Evolutionary conservation across 768 basidiomycete species (phyloP), one percentile per base, ranked within the genome.

Genomic region (Megacollybia marginata): DNA sequence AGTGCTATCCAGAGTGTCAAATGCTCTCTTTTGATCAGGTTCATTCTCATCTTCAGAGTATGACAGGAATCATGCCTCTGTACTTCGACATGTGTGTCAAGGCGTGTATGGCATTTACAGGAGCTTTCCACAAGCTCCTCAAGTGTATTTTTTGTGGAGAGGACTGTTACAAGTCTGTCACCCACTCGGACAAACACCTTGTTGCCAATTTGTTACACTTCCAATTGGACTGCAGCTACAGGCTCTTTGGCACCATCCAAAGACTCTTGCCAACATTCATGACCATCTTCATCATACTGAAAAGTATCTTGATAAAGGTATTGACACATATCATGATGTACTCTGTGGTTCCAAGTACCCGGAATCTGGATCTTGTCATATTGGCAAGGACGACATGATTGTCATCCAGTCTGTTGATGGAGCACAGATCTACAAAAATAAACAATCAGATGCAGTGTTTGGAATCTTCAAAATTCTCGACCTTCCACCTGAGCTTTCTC

Each of bases 381-480:
- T 63, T 31, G 44, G 44, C 5, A 33, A 49, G 2, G 13, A 55
- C 13, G 65, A 73, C 34, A 62, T 0, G n/a, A n/a, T n/a, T n/a
- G n/a, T n/a, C n/a, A n/a, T n/a, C n/a, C n/a, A n/a, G n/a, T n/a
- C n/a, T n/a, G 54, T 71, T 9, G 67, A 76, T 47, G 69, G 73
- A 1, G 65, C 68, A 0, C 73, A 75, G 51, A 62, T 75, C 4
- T 72, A 71, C 50, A 47, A 48, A 6, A 58, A 57, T 52, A 73
- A 72, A 52, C 38, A 11, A 4, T 62, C 70, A 7, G 58, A 59
- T 19, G 60, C 57, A 12, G 68, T 66, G 64, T 58, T 68, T 0
- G 62, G 59, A 12, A 69, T 74, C 1, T 73, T 68, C 68, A 48
- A 75, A 1, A 38, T 75, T 1, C 12, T 69, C 0, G 64, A 70